Evolutionary conservation across 371 early-diverging fungal species (phyloP).

Genomic region (Dichotomocladium elegans): DNA sequence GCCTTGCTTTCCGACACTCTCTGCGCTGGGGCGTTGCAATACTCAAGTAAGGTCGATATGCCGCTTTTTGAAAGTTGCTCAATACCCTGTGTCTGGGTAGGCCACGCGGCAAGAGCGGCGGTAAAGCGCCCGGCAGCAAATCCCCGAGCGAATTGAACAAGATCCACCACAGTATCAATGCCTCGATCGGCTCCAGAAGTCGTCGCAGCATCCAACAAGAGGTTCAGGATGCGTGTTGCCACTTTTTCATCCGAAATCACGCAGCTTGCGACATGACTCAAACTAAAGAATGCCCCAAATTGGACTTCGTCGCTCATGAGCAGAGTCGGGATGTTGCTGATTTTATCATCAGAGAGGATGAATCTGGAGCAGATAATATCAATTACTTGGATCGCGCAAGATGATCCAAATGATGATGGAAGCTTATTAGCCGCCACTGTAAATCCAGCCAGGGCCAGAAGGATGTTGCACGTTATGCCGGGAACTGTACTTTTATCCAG

Average conservation of each 20-base stretch:
- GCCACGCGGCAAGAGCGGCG: slow-evolving; percentile 36
- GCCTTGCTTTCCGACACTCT: slow-evolving; percentile 24
- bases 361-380: slow-evolving; percentile 24
- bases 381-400: slow-evolving; percentile 25
- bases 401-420: slow-evolving; percentile 24
- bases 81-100: slow-evolving; percentile 41
- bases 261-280: slow-evolving; percentile 45
- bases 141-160: slow-evolving; percentile 47
- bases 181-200: slow-evolving; percentile 3
- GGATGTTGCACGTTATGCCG: slow-evolving; percentile 49
- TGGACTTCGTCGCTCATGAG: slow-evolving; percentile 58
- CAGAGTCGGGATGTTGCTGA: slow-evolving; percentile 14
- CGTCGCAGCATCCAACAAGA: slow-evolving; percentile 13
- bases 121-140: slow-evolving; percentile 47
- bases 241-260: slow-evolving; percentile 46
- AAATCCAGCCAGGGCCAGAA: slow-evolving; percentile 49
- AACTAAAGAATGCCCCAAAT: slow-evolving; percentile 46
- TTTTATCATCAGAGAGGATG: slow-evolving; percentile 8
- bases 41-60: slow-evolving; percentile 6
- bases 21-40: slow-evolving; percentile 8
- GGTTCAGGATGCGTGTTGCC: slow-evolving; percentile 11
- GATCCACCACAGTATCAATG: slow-evolving; percentile 32
- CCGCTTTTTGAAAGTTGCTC: slow-evolving; percentile 17
- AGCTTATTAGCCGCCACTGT: slow-evolving; percentile 11
- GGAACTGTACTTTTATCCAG: slow-evolving; percentile 53